These are phyloP conservation scores for Cercospora sesami DNA, from an alignment of 2,329 filamentous ascomycete genomes.

Conservation along the genomic window DNA sequence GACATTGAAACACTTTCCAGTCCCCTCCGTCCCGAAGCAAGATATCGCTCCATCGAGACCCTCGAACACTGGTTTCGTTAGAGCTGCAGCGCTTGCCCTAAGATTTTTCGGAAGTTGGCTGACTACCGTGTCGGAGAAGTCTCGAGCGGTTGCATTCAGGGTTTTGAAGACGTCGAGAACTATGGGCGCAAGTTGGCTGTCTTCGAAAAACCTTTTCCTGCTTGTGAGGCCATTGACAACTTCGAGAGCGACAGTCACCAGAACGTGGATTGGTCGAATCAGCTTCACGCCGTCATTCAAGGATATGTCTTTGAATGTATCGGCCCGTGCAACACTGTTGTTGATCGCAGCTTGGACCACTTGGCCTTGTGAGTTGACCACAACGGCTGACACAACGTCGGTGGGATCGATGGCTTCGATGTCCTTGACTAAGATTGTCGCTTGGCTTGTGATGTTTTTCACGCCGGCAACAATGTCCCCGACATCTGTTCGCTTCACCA, in stretches of 20 bases:
- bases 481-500: not conserved
- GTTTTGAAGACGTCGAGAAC: not conserved
- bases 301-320: slow-evolving; percentile 4
- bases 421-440: not conserved
- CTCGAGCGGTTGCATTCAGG: not conserved
- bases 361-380: slow-evolving; percentile 5
- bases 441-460: slow-evolving; percentile 7
- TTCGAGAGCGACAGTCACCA: not conserved
- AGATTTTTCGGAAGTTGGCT: not conserved
- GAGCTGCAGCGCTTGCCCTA: not conserved
- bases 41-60: not conserved
- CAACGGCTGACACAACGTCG: slow-evolving; percentile 1
- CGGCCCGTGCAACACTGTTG: slow-evolving; percentile 1
- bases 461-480: not conserved
- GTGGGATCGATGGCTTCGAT: slow-evolving; percentile 3
- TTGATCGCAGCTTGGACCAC: slow-evolving; percentile 10
- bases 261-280: not conserved
- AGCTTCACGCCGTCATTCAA: not conserved
- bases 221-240: not conserved
- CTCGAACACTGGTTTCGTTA: slow-evolving; percentile 7
- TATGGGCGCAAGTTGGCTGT: not conserved
- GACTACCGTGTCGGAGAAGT: not conserved
- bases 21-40: not conserved
- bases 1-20: not conserved
- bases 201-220: not conserved